Percentiles rank a stretch among this genome's conserved stretches.
Evolutionary conservation across 208 protist genomes (phyloP).

Genomic region (Wallacemonas sp.): DNA sequence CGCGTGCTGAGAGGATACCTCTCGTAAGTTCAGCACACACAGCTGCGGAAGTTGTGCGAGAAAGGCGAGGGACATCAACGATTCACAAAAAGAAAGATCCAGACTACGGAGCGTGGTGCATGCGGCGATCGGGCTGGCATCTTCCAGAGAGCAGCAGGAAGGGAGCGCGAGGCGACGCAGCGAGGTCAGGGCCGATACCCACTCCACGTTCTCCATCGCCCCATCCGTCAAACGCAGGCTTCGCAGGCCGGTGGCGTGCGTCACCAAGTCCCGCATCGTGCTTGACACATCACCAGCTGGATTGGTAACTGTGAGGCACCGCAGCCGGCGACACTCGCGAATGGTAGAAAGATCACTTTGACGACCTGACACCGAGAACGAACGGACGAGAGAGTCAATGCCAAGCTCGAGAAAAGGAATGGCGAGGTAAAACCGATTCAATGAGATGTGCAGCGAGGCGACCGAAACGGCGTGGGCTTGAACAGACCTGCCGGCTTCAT

Average conservation of each 20-base stretch:
- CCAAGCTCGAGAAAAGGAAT: background rate
- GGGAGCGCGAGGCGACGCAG: background rate
- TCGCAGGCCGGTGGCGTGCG: background rate
- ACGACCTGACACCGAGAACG: background rate
- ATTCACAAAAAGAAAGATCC: background rate
- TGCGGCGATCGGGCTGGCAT: background rate
- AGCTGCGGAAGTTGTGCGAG: background rate
- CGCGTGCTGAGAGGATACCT: no score
- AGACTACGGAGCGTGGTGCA: conserved; percentile 9
- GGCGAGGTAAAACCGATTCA: background rate
- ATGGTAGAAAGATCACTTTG: background rate
- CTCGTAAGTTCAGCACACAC: background rate
- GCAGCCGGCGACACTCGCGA: background rate
- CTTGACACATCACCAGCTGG: background rate
- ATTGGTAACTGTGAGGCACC: background rate
- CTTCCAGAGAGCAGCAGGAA: background rate
- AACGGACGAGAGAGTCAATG: background rate
- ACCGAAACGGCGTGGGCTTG: background rate
- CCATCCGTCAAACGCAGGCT: background rate
- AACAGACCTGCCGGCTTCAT: background rate
- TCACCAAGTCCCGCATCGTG: background rate
- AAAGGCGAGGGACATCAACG: background rate
- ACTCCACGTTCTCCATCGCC: background rate
- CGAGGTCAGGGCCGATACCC: background rate
- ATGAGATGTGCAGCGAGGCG: background rate